Conservation (phyloP, 805 yeast genomes). For the Metschnikowia orientalis region DNA sequence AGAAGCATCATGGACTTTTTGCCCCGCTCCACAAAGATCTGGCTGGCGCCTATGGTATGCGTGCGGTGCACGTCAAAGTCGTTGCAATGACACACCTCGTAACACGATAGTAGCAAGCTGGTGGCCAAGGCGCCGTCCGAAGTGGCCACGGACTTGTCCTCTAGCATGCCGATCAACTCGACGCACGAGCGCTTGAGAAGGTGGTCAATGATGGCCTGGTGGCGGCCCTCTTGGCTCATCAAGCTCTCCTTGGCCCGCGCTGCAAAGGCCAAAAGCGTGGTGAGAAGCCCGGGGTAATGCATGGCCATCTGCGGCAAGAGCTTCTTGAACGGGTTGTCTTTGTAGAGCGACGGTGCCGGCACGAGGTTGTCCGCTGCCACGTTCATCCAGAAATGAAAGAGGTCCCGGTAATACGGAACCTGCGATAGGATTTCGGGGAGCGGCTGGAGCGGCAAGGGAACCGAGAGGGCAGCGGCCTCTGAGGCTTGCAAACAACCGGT, state of each 20-base stretch:
- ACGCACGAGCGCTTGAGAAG: slow-evolving; percentile 53
- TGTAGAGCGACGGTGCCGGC: slow-evolving; percentile 59
- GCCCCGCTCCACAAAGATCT: slow-evolving; percentile 51
- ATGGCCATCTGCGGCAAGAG: slow-evolving; percentile 67
- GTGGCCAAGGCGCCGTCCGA: slow-evolving; percentile 67
- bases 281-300: slow-evolving; percentile 51
- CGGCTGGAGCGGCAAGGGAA: slow-evolving; percentile 32
- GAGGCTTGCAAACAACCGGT: neutral
- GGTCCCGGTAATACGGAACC: slow-evolving; percentile 56
- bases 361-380: slow-evolving; percentile 59
- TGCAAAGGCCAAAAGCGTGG: slow-evolving; percentile 48
- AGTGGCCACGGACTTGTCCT: slow-evolving; percentile 48
- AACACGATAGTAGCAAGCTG: slow-evolving; percentile 54
- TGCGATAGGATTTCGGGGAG: slow-evolving; percentile 57
- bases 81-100: slow-evolving; percentile 44
- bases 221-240: slow-evolving; percentile 26
- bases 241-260: slow-evolving; percentile 29
- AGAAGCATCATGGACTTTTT: slow-evolving; percentile 2
- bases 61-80: slow-evolving; percentile 54
- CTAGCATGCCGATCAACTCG: slow-evolving; percentile 50
- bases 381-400: slow-evolving; percentile 59
- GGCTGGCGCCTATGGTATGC: slow-evolving; percentile 65
- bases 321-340: slow-evolving; percentile 61
- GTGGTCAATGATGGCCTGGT: slow-evolving; percentile 42
- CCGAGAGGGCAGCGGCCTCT: slow-evolving; percentile 14